Percentiles rank a stretch among this genome's conserved stretches.
Conservation (phyloP, 371 early-diverging fungal genomes). For the Mucor indicus region DNA sequence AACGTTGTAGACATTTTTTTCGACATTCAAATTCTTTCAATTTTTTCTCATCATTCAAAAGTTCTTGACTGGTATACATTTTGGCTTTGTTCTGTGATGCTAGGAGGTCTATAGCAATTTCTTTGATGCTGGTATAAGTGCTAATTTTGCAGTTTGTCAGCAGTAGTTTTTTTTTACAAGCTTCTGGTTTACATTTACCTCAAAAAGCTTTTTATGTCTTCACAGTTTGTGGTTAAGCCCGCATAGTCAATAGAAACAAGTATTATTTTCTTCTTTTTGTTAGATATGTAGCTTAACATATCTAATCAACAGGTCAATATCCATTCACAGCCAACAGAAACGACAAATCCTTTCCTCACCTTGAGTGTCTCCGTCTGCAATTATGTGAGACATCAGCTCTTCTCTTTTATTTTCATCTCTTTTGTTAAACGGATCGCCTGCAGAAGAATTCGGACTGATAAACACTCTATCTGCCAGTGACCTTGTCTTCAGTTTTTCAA, state of each 20-base stretch:
- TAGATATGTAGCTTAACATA: too few relatives aligned
- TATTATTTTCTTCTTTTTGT: conserved; percentile 17
- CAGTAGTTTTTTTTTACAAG: conserved; percentile 13
- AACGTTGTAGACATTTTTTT: too few relatives aligned
- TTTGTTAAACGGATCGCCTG: conserved; percentile 15
- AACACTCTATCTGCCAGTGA: conserved; percentile 16
- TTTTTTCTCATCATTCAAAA: conserved; percentile 7
- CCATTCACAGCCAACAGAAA: conserved; percentile 15
- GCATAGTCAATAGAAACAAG: too few relatives aligned
- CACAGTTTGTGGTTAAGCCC: conserved; percentile 11
- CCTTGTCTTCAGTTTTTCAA: conserved; percentile 16
- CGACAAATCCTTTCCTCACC: conserved; percentile 15
- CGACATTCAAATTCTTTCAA: conserved; percentile 12
- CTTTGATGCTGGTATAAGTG: conserved; percentile 11
- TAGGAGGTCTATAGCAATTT: conserved; percentile 14
- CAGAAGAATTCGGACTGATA: conserved; percentile 12
- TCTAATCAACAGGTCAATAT: too few relatives aligned
- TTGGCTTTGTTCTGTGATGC: conserved; percentile 3
- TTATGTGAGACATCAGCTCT: conserved; percentile 16
- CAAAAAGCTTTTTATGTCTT: conserved; percentile 17
- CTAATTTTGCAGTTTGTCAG: conserved; percentile 19
- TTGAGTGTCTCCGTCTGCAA: conserved; percentile 17
- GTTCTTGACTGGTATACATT: conserved; percentile 14
- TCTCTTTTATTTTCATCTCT: conserved; percentile 13
- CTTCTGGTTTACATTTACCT: conserved; percentile 18